Base-by-base conservation (phyloP, 495 filamentous ascomycete species). In the Gamarada debralockiae region DNA sequence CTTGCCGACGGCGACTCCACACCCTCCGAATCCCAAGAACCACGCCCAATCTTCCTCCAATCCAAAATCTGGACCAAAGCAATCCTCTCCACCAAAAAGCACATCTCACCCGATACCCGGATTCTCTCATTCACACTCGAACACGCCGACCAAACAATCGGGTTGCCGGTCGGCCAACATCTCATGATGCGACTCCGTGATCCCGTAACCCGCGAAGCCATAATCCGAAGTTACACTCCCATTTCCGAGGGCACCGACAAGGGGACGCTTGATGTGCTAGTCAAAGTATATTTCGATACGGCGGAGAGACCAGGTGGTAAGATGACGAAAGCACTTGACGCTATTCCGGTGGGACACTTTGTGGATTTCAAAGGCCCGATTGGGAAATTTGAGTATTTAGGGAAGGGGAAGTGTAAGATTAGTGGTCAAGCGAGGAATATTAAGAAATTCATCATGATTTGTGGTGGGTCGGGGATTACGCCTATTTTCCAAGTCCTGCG, bases 331-430 rank as follows among this genome's bases (percentile, higher is more conserved):
- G 87, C 87, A 1, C 73, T 97, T 4, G 88, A 96, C 39, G 63
- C 75, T 20, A 72, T 96, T 1, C 76, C 85, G 2, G 60, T 90
- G 1, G 88, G 86, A 22, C 77, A 85, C 17, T 70, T 72, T 7
- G 82, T 93, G 29, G 88, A 96, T 22, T 88, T 95, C 73, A 96
- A 96, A 70, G 92, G 92, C 0, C 92, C 92, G 0, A 86, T 90
- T 0, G 92, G 92, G 4, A 86, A 90, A 62, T 92, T 97, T 49
- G 80, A 87, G 60, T 97, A 97, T 58, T 68, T 83, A 0, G 86
- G 86, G 2, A 65, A 72, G 1, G 90, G 92, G 0, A 57, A 67
- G 8, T 87, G 90, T 53, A 58, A 73, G 0, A 69, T 96, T 31
- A 78, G 80, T 33, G 82, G 80, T 3, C 73, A 70, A 29, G 67